These are phyloP conservation scores for Westerdykella ornata DNA, from an alignment of 2,329 filamentous ascomycete species.

Conservation along the genomic window DNA sequence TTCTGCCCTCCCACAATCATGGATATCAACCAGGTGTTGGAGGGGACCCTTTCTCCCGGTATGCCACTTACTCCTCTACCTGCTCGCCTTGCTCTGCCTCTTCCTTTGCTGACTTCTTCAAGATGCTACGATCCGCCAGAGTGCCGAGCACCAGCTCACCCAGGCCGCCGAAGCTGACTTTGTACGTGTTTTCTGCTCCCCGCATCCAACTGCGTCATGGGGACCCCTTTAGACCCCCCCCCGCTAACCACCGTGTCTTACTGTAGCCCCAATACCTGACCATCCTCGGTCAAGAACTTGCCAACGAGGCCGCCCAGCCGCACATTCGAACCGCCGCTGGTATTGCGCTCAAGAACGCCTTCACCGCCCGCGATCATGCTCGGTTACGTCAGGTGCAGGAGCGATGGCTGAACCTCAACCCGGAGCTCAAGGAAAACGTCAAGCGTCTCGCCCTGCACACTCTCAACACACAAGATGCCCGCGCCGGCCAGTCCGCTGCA, in stretches of 20 bases:
- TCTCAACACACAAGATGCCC: conserved; percentile 67
- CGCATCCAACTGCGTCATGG: conserved; percentile 5
- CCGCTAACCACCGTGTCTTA: conserved; percentile 22
- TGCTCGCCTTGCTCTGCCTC: conserved; percentile 4
- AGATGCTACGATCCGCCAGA: conserved; percentile 87
- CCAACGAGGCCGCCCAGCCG: conserved; percentile 76
- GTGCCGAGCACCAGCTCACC: conserved; percentile 87
- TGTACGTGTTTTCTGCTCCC: conserved; percentile 52
- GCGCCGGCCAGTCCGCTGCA: conserved; percentile 81
- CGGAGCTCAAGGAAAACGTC: conserved; percentile 75
- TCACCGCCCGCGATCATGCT: conserved; percentile 83
- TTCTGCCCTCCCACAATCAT: conserved; percentile 52
- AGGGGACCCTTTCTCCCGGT: conserved; percentile 95
- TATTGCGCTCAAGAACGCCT: conserved; percentile 96
- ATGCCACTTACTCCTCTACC: conserved; percentile 35
- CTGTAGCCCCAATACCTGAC: conserved; percentile 80
- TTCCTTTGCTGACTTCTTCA: conserved; percentile 27
- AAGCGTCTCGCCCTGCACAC: conserved; percentile 89
- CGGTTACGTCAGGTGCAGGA: conserved; percentile 84
- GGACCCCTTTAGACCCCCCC: conserved; percentile 26
- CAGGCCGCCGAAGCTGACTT: conserved; percentile 94
- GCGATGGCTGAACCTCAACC: conserved; percentile 83
- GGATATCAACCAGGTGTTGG: conserved; percentile 97
- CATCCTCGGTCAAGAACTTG: conserved; percentile 87
- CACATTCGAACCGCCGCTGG: conserved; percentile 90